Base-by-base conservation (phyloP, 2,329 filamentous ascomycete genomes). In the Cercospora berteroae region DNA sequence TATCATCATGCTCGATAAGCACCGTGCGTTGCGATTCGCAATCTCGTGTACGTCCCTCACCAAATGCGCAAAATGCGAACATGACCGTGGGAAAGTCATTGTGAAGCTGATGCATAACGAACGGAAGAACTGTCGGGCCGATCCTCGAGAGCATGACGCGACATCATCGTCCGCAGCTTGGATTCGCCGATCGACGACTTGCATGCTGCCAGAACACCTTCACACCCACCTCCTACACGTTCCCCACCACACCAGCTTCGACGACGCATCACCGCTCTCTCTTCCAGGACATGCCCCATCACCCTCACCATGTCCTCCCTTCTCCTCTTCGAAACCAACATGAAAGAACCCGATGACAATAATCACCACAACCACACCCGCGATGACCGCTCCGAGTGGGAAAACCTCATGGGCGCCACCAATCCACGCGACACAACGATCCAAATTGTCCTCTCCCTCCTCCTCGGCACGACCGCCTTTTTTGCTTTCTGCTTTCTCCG, bases 401-500 rank as follows among this genome's bases (percentile, higher is more conserved):
- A 65, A 60, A 58, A 66, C 33, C 73, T 76, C 9, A 73, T 71
- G 44, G 80, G 79, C 66, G 74, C 69, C n/a, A 71, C 67, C 25
- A 78, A 76, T 57, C 79, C 79, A 25, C 79, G 81, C 70, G 83
- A 85, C 73, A 81, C 83, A 2, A 79, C 79, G 20, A 82, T 85
- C 60, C 92, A 96, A 81, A 85, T 93, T 61, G 85, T 88, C 67
- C 83, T 96, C 73, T 94, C 92, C 7, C 77, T 91, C 50, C 81
- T 85, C 5, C 82, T 96, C 39, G 93, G 92, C 33, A 71, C 90
- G 52, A 83, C 85, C 5, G 91, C 91, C 33, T 92, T 95, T 74
- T 69, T 93, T 33, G 83, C 87, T 20, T 96, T 96, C 73, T 95
- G 92, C 77, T 83, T 93, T 58, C 83, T 99, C 27, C 90, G 95